Evolutionary conservation across 2,329 filamentous ascomycete genomes (phyloP).

Genomic region (Xylariomycetidae sp.): DNA sequence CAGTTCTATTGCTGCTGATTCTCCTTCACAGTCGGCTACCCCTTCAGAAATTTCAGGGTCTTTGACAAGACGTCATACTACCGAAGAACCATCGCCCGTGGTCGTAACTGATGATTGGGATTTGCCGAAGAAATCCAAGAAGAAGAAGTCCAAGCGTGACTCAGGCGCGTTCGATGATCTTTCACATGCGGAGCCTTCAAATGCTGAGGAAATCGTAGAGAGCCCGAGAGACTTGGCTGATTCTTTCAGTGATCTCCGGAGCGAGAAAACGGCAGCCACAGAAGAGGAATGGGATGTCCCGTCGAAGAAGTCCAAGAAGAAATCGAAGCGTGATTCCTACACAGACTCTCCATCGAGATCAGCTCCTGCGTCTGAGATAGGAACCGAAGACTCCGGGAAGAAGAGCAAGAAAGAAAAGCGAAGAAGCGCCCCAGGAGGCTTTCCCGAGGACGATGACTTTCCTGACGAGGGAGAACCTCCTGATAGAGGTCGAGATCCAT

Average conservation of each 20-base stretch:
- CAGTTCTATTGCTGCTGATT: constrained; percentile 16
- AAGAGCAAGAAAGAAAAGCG: constrained; percentile 37
- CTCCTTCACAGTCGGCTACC: constrained; percentile 7
- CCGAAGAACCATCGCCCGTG: constrained; percentile 23
- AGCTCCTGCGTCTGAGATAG: constrained; percentile 8
- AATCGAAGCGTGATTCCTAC: constrained; percentile 26
- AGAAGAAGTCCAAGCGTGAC: constrained; percentile 10
- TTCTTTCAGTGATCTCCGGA: constrained; percentile 24
- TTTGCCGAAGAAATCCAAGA: neutral
- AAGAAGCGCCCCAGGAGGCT: constrained; percentile 30
- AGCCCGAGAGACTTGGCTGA: constrained; percentile 38
- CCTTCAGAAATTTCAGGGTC: constrained; percentile 3
- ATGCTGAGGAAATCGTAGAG: constrained; percentile 33
- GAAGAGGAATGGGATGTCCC: constrained; percentile 34
- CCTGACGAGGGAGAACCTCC: constrained; percentile 34
- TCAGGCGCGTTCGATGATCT: constrained; percentile 25
- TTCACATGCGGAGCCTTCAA: constrained; percentile 18
- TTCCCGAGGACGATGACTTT: constrained; percentile 27
- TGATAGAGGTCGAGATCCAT: constrained; percentile 34
- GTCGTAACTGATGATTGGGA: constrained; percentile 23
- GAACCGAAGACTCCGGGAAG: constrained; percentile 14
- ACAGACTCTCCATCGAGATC: constrained; percentile 15
- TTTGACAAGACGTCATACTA: constrained; percentile 22
- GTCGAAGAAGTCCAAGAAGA: constrained; percentile 31
- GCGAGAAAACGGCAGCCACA: constrained; percentile 15